Percentiles rank a stretch among this genome's conserved stretches.
Evolutionary conservation across 305 asterid species (phyloP).

Genomic region (Fraxinus ornus): DNA sequence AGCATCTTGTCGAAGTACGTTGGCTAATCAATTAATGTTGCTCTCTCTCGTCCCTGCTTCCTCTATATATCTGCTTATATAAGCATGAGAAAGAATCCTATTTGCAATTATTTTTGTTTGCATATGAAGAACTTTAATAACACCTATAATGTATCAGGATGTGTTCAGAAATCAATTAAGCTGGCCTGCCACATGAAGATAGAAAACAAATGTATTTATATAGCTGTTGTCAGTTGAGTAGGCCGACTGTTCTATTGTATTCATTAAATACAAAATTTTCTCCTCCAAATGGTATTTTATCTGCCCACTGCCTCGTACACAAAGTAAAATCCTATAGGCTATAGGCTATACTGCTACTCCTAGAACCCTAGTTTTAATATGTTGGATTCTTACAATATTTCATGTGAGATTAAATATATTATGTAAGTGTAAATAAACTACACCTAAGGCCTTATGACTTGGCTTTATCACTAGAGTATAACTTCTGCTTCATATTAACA

Average conservation of each 20-base stretch:
- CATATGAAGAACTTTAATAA: neutral
- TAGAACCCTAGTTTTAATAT: neutral
- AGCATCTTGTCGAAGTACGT: conserved; percentile 65
- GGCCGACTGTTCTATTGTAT: neutral
- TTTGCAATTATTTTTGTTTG: neutral
- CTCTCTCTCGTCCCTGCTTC: neutral
- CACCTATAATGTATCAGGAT: neutral
- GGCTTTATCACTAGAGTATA: neutral
- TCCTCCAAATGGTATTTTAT: neutral
- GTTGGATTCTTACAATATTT: neutral
- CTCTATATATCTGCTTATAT: neutral
- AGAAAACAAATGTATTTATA: neutral
- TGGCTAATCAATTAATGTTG: conserved; percentile 1
- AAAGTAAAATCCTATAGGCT: neutral
- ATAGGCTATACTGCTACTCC: neutral
- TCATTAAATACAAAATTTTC: neutral
- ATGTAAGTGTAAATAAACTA: neutral
- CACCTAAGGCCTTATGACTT: neutral
- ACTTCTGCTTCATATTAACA: neutral
- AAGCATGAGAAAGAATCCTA: neutral
- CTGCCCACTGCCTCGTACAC: neutral
- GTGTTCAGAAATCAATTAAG: neutral
- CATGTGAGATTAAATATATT: neutral
- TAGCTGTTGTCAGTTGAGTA: neutral
- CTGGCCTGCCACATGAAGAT: neutral